Base-by-base conservation (phyloP, 768 basidiomycete genomes). In the Phlebiopsis gigantea region DNA sequence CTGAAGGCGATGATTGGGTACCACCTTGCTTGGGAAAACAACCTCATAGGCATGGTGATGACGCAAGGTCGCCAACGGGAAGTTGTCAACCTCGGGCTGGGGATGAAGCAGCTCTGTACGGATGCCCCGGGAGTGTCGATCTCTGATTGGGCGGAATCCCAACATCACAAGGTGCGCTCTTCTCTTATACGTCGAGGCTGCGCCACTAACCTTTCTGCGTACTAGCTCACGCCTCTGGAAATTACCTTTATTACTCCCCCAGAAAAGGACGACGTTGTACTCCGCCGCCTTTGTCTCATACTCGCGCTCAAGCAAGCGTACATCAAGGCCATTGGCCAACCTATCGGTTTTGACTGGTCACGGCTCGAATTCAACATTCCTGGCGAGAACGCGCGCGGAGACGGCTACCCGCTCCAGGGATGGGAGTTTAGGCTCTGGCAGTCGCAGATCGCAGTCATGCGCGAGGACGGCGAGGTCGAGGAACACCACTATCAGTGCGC, bases 401-500 rank as follows among this genome's bases (percentile, higher is more conserved):
- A 93, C 67, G 82, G 83, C 4, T 79, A 81, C 44, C 79, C 81
- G 1, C 74, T 93, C 0, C 75, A 77, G 19, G 91, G 91, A 0
- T 93, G 91, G 91, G 91, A 93, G 68, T 92, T 93, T 70, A 81
- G 91, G 7, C 74, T 93, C 42, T 93, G 88, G 79, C 79, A 79
- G 56, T 81, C 87, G 14, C 80, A 82, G 53, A 78, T 92, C 15
- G 88, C 86, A 15, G 84, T 90, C 2, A 80, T 81, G 12, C 77
- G 85, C 7, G 70, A 75, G 30, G 34, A 57, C 34, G 79, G 79
- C 14, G 63, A 76, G 25, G 72, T 88, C 42, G 73, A 82, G 42
- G 78, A 83, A 60, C 87, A 91, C 69, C 70, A 76, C 45, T 91
- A 91, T 64, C 84, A 88, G 66, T 91, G 89, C 66, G 87, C 84